Percentiles rank a stretch among this genome's conserved stretches.
These are phyloP conservation scores for Coffea humblotiana DNA, from an alignment of 305 asterid species.

Conservation along the genomic window DNA sequence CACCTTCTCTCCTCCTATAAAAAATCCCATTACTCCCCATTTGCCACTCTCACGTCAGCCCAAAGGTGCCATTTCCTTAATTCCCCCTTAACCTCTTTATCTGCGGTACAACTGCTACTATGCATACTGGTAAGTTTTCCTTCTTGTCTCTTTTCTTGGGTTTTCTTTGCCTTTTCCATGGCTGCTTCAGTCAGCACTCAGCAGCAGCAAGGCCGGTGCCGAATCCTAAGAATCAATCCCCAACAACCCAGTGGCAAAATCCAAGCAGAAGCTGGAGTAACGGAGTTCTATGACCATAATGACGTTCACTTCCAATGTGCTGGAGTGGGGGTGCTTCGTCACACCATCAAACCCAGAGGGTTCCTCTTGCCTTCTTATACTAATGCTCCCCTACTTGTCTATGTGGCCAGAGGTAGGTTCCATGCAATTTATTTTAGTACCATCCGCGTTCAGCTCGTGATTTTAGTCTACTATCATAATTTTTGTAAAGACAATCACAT, in stretches of 20 bases:
- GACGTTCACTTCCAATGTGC: constrained; percentile 59
- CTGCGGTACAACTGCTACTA: not conserved
- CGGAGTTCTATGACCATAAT: constrained; percentile 55
- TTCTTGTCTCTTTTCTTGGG: constrained; percentile 13
- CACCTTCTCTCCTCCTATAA: constrained; percentile 28
- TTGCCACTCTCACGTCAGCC: constrained; percentile 23
- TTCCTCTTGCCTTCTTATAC: constrained; percentile 53
- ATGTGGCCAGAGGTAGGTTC: constrained; percentile 59
- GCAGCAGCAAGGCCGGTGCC: constrained; percentile 37
- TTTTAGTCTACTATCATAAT: too few relatives aligned
- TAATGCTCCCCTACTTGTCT: constrained; percentile 49
- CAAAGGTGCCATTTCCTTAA: too few relatives aligned
- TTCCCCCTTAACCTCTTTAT: not conserved
- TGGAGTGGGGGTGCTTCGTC: constrained; percentile 55
- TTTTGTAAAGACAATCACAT: not conserved
- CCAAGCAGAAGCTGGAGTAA: constrained; percentile 58
- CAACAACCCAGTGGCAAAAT: constrained; percentile 38
- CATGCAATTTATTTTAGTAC: too few relatives aligned
- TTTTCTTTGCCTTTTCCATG: constrained; percentile 37
- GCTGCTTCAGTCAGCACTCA: constrained; percentile 39
- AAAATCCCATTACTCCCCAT: constrained; percentile 13
- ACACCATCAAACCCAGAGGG: constrained; percentile 36
- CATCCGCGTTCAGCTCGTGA: not conserved
- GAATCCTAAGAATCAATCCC: constrained; percentile 44
- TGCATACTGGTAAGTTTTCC: constrained; percentile 25